Base-by-base conservation (phyloP, 441 rosid genomes). In the Gossypium trilobum region DNA sequence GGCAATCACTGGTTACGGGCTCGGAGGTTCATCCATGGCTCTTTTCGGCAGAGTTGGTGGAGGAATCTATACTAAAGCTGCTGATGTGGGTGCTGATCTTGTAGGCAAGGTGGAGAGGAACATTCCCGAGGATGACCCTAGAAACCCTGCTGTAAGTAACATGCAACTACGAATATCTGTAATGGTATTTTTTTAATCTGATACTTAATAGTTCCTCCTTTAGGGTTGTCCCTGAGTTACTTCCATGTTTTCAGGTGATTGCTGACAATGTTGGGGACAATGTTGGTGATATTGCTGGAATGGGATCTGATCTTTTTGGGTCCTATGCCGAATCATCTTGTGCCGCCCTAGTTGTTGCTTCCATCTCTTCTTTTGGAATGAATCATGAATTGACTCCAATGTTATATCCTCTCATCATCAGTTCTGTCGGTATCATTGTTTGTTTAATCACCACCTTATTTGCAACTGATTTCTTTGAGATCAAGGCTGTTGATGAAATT, bases 1-100 rank as follows among this genome's bases (percentile, higher is more conserved):
- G 85, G 87, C 98, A 61, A 91, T 91, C 65, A 94, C 97, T 76
- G 97, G 98, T 70, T 91, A 90, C 52, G 97, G 97, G 1, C 97
- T 94, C 60, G 99, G 99, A 66, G 99, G 97, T 9, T 94, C 99
- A 63, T 94, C 99, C 82, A 92, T 94, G 97, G 97, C 97, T 44
- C 90, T 94, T 69, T 94, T 94, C 77, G 99, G 97, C 2, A 89
- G 97, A 87, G 97, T 94, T 79, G 97, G 91, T 74, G 97, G 99
- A 67, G 99, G 97, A 17, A 91, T 94, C 76, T 91, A 92, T 80
- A 90, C 99, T 42, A 91, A 91, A 27, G 98, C 93, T 7, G 95
- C 95, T 79, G 85, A 87, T 82, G 91, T 87, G 6, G 94, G 94
- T 56, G 94, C 94, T 72, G 91, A 89, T 64, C 90, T 89, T 78